Evolutionary conservation across 805 yeast species (phyloP).

Genomic region (Yamadazyma nakazawae): DNA sequence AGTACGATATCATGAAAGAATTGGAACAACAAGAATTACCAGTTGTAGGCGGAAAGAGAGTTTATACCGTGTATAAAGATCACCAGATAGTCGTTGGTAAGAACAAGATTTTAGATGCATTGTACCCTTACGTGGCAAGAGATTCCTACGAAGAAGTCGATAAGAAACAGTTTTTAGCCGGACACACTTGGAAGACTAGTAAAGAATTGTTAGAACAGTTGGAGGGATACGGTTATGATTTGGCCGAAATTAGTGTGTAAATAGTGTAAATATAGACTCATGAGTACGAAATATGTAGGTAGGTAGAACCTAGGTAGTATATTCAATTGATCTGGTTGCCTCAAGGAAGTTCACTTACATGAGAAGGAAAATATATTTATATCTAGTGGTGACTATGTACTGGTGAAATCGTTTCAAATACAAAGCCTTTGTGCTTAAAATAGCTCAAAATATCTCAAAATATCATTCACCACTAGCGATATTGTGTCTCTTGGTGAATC

Average conservation of each 20-base stretch:
- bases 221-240: conserved; percentile 42
- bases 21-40: conserved; percentile 38
- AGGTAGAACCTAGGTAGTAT: not conserved
- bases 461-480: no score
- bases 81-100: conserved; percentile 57
- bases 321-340: not conserved
- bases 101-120: conserved; percentile 53
- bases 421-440: no score
- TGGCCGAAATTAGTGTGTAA: conserved; percentile 18
- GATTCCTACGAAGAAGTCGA: conserved; percentile 42
- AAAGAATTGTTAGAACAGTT: conserved; percentile 50
- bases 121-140: conserved; percentile 50
- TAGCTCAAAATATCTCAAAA: no score
- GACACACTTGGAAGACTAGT: conserved; percentile 42
- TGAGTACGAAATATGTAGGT: not conserved
- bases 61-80: conserved; percentile 46
- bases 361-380: no score
- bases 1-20: conserved; percentile 63
- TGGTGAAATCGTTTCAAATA: no score
- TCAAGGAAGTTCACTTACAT: no score
- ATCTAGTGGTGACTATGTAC: no score
- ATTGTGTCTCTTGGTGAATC: no score
- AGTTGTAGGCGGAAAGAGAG: conserved; percentile 34
- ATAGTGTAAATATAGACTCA: conserved; percentile 2
- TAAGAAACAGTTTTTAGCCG: conserved; percentile 46